These are phyloP conservation scores for Microcyclospora tardicrescens DNA, from an alignment of 2,329 filamentous ascomycete species.

Conservation along the genomic window DNA sequence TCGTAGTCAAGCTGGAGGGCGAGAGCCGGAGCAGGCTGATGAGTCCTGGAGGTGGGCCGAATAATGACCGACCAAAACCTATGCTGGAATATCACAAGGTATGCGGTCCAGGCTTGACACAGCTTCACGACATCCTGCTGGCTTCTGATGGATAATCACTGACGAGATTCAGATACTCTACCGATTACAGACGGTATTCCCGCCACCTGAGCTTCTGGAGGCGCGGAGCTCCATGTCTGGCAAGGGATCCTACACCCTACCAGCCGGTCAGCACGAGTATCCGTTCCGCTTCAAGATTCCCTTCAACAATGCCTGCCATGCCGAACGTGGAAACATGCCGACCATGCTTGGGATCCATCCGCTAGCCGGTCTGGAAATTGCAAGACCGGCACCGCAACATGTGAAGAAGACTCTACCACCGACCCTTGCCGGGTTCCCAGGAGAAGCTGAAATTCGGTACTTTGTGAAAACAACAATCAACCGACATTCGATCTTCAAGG, in stretches of 20 bases:
- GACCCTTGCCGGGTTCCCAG: slow-evolving; percentile 73
- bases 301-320: slow-evolving; percentile 61
- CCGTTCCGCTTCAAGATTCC: slow-evolving; percentile 65
- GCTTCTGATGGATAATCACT: slow-evolving; percentile 9
- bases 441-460: slow-evolving; percentile 81
- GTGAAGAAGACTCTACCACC: slow-evolving; percentile 79
- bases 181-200: slow-evolving; percentile 59
- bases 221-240: slow-evolving; percentile 11
- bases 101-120: slow-evolving; percentile 1
- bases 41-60: slow-evolving; percentile 32
- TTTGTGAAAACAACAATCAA: slow-evolving; percentile 93
- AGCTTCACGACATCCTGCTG: neutral
- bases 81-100: slow-evolving; percentile 41
- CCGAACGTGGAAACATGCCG: slow-evolving; percentile 24
- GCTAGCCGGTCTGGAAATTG: slow-evolving; percentile 30
- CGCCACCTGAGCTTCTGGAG: slow-evolving; percentile 36
- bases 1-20: slow-evolving; percentile 73
- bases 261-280: slow-evolving; percentile 60
- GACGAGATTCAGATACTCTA: slow-evolving; percentile 50
- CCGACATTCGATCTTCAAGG: slow-evolving; percentile 75
- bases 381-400: slow-evolving; percentile 44
- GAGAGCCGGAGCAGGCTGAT: slow-evolving; percentile 57
- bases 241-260: slow-evolving; percentile 43
- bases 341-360: slow-evolving; percentile 25
- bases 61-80: slow-evolving; percentile 31